Evolutionary conservation across 352 stramenopile species (phyloP).

Genomic region (Globisporangium radiosum): DNA sequence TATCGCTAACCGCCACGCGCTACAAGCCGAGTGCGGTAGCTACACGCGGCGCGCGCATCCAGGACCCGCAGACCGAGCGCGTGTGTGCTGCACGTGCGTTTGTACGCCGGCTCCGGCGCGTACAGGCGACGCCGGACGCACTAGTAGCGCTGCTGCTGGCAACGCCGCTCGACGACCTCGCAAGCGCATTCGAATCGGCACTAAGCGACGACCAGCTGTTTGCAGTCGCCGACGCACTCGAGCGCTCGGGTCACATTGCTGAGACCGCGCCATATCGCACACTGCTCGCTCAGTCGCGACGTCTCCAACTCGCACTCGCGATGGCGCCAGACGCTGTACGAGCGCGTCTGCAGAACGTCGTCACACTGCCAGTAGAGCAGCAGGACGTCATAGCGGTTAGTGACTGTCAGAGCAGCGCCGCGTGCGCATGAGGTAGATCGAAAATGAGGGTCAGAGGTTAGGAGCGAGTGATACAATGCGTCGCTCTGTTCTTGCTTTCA

Average conservation of each 20-base stretch:
- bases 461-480: neutral
- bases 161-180: neutral
- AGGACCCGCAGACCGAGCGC: slow-evolving; percentile 4
- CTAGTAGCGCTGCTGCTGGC: slow-evolving; percentile 6
- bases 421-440: too few relatives aligned
- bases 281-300: neutral
- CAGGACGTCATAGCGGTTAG: too few relatives aligned
- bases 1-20: too few relatives aligned
- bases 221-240: slow-evolving; percentile 6
- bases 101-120: slow-evolving; percentile 3
- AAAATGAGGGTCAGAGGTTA: neutral
- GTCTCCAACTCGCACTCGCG: slow-evolving; percentile 11
- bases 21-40: too few relatives aligned
- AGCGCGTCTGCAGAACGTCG: neutral
- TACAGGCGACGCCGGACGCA: neutral
- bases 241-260: neutral
- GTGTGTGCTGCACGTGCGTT: slow-evolving; percentile 8
- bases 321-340: slow-evolving; percentile 3
- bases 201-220: slow-evolving; percentile 13
- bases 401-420: too few relatives aligned
- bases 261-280: neutral
- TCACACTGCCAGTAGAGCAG: neutral
- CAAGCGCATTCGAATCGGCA: slow-evolving; percentile 3
- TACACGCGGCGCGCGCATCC: neutral
- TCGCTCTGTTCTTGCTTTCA: neutral